Percentiles rank a stretch among this genome's conserved stretches.
Evolutionary conservation across 257 asterid species (phyloP).

Genomic region (Galeopsis tetrahit): DNA sequence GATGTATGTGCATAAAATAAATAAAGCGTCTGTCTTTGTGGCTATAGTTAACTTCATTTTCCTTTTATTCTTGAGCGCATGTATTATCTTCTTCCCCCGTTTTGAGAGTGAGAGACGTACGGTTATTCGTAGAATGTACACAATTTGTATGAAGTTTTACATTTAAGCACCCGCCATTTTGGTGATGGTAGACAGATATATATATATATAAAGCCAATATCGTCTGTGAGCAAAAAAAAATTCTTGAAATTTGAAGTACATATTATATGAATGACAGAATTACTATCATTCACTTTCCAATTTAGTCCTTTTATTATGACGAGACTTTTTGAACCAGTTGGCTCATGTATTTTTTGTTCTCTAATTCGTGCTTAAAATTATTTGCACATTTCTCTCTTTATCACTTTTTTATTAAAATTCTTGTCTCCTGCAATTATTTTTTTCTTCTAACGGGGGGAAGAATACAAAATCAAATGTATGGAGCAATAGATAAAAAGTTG

Average conservation of each 20-base stretch:
- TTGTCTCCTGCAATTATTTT: not conserved
- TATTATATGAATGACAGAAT: not conserved
- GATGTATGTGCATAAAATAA: constrained; percentile 42
- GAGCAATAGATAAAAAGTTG: not conserved
- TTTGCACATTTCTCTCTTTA: not conserved
- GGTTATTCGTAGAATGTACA: constrained; percentile 37
- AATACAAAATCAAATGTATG: too few relatives aligned
- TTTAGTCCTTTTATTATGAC: not conserved
- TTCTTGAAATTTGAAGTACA: not conserved
- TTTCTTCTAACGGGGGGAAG: not conserved
- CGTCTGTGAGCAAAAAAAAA: not conserved
- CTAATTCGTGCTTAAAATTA: not conserved
- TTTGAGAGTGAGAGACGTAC: constrained; percentile 29
- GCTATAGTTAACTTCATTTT: constrained; percentile 4
- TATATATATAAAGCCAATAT: not conserved
- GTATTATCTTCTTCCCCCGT: constrained; percentile 33
- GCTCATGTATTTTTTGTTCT: not conserved
- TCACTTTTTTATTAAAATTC: not conserved
- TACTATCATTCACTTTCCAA: not conserved
- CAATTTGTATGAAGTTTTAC: constrained; percentile 23
- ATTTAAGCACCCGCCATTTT: not conserved
- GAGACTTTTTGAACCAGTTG: not conserved
- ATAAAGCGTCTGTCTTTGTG: not conserved
- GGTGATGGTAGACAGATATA: constrained; percentile 14
- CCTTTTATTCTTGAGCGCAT: constrained; percentile 25